These are phyloP conservation scores for Aspergillus fumigatiaffinis DNA, from an alignment of 2,329 filamentous ascomycete species.

Conservation along the genomic window DNA sequence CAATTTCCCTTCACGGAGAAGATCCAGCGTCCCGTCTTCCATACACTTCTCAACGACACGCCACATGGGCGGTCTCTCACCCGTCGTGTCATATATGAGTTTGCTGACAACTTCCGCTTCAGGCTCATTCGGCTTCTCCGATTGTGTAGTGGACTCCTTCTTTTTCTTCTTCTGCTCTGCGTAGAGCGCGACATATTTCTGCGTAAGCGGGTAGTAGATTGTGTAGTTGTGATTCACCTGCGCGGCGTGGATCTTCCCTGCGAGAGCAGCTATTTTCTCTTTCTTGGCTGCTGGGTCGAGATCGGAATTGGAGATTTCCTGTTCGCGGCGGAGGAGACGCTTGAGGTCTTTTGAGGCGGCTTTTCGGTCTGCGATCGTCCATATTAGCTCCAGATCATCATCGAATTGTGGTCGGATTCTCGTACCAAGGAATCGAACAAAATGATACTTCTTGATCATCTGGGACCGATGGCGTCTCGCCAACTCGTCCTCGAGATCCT, in stretches of 20 bases:
- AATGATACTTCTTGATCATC: conserved; percentile 61
- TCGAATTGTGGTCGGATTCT: not conserved
- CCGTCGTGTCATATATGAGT: conserved; percentile 3
- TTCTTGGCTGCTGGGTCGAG: conserved; percentile 22
- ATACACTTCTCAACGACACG: conserved; percentile 42
- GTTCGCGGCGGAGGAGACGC: conserved; percentile 33
- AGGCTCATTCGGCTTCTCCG: conserved; percentile 13
- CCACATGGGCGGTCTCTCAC: conserved; percentile 42
- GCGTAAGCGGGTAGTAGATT: conserved; percentile 57
- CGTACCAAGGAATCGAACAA: conserved; percentile 60
- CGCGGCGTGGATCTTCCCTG: conserved; percentile 42
- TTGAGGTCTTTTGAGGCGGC: conserved; percentile 39
- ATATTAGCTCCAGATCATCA: conserved; percentile 7
- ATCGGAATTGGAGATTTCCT: conserved; percentile 33
- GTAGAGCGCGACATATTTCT: conserved; percentile 58
- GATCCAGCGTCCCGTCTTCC: conserved; percentile 40
- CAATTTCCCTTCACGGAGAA: conserved; percentile 40
- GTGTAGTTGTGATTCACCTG: conserved; percentile 61
- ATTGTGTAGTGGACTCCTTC: conserved; percentile 7
- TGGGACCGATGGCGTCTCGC: conserved; percentile 48
- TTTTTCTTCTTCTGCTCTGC: conserved; percentile 33
- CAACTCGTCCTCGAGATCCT: conserved; percentile 51
- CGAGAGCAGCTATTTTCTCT: conserved; percentile 23
- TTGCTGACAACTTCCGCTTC: conserved; percentile 18
- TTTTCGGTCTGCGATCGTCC: conserved; percentile 34